These are phyloP conservation scores for Cercospora janseana DNA, from an alignment of 2,329 filamentous ascomycete species.

Conservation along the genomic window DNA sequence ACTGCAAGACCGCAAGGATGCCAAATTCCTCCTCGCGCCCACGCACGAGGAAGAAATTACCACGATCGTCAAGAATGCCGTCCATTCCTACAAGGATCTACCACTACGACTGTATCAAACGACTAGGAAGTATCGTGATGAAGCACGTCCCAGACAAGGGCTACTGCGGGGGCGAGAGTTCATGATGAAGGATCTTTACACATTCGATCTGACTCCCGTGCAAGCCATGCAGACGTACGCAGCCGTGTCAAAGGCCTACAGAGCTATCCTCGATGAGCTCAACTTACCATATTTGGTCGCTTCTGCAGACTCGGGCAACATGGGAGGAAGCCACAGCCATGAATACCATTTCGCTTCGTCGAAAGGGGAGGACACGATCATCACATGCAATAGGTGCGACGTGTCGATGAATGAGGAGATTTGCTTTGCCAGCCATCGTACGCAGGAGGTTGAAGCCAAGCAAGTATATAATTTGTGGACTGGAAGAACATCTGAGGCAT, in stretches of 20 bases:
- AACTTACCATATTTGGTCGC: constrained; percentile 81
- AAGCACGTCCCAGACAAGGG: constrained; percentile 82
- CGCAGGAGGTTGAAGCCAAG: neutral
- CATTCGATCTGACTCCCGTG: constrained; percentile 70
- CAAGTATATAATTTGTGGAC: constrained; percentile 19
- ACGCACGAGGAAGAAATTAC: constrained; percentile 99
- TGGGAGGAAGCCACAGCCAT: constrained; percentile 89
- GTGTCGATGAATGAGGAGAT: constrained; percentile 87
- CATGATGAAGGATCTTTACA: constrained; percentile 97
- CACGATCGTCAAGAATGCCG: constrained; percentile 66
- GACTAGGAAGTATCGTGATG: constrained; percentile 90
- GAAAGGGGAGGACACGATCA: constrained; percentile 81
- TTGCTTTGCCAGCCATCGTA: constrained; percentile 19
- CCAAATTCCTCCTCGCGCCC: constrained; percentile 74
- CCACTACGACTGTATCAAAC: constrained; percentile 90
- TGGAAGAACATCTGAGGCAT: constrained; percentile 11
- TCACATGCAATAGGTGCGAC: constrained; percentile 70
- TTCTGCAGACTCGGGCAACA: constrained; percentile 89
- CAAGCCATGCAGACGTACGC: constrained; percentile 79
- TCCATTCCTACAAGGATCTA: constrained; percentile 81
- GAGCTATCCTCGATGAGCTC: constrained; percentile 74
- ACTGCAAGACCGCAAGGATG: constrained; percentile 74
- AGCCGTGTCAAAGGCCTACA: constrained; percentile 71
- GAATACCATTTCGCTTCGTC: constrained; percentile 84
- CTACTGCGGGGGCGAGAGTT: constrained; percentile 87